A percentile compares a stretch with the other conserved stretches of the same genome.
phyloP scores from a whole-genome alignment of 2,329 filamentous ascomycete genomes.

The Stemphylium vesicarium region DNA sequence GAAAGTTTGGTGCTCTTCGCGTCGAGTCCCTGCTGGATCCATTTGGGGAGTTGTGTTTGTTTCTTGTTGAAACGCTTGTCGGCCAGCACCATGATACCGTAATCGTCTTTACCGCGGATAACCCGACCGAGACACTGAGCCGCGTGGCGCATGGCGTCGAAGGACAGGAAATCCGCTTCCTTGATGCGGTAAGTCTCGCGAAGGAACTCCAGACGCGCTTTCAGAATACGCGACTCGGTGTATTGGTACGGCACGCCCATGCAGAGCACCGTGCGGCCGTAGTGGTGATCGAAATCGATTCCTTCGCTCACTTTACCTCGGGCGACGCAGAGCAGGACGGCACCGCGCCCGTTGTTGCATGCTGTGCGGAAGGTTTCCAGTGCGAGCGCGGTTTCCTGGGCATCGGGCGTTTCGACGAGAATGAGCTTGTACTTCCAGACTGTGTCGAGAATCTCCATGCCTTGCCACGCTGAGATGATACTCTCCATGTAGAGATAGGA shows the following conservation, averaged over 20 bases:
- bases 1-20: conserved; percentile 89
- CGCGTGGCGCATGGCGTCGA: conserved; percentile 99
- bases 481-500: conserved; percentile 99
- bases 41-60: conserved; percentile 86
- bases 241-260: conserved; percentile 99
- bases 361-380: conserved; percentile 97
- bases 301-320: conserved; percentile 97
- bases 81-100: conserved; percentile 98
- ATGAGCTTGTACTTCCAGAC: conserved; percentile 99
- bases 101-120: conserved; percentile 94
- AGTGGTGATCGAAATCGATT: conserved; percentile 99
- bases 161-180: conserved; percentile 96
- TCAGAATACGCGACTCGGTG: conserved; percentile 95
- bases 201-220: conserved; percentile 94
- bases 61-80: conserved; percentile 95
- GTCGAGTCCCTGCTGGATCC: conserved; percentile 88
- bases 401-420: conserved; percentile 94
- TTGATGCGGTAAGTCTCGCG: conserved; percentile 95
- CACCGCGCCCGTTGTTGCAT: conserved; percentile 94
- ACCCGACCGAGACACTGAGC: conserved; percentile 96
- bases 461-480: conserved; percentile 99
- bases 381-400: conserved; percentile 93
- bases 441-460: conserved; percentile 95
- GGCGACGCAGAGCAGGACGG: conserved; percentile 91
- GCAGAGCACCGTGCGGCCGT: conserved; percentile 91